Percentiles rank a stretch among this genome's conserved stretches.
Evolutionary conservation across 768 basidiomycete species (phyloP).

Genomic region (Psilocybe azurescens): DNA sequence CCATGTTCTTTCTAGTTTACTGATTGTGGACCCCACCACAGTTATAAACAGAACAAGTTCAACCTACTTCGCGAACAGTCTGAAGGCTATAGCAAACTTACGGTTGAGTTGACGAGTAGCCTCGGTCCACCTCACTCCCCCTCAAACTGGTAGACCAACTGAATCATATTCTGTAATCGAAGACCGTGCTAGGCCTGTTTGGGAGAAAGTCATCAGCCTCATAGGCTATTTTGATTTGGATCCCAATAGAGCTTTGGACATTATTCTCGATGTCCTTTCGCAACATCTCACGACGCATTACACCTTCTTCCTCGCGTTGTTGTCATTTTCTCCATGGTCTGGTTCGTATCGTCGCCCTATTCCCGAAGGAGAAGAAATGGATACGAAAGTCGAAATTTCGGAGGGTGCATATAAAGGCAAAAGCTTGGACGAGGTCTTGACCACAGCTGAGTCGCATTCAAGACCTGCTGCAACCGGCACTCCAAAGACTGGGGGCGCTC

Average conservation of each 20-base stretch:
- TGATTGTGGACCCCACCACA: slow-evolving; percentile 33
- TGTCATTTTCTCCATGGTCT: slow-evolving; percentile 91
- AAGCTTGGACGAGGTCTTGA: slow-evolving; percentile 69
- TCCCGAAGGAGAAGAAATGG: slow-evolving; percentile 38
- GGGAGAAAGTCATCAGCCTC: slow-evolving; percentile 86
- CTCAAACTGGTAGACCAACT: slow-evolving; percentile 65
- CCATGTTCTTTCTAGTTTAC: neutral
- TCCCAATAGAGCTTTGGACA: slow-evolving; percentile 91
- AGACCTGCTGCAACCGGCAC: slow-evolving; percentile 15
- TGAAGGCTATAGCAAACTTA: slow-evolving; percentile 95
- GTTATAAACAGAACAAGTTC: slow-evolving; percentile 98
- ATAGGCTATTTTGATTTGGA: slow-evolving; percentile 97
- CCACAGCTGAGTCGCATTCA: slow-evolving; percentile 51
- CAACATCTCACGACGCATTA: slow-evolving; percentile 83
- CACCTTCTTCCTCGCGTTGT: slow-evolving; percentile 85
- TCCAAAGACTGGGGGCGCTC: slow-evolving; percentile 43
- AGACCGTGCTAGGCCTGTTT: slow-evolving; percentile 70
- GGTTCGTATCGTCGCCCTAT: slow-evolving; percentile 46
- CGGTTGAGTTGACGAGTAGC: slow-evolving; percentile 79
- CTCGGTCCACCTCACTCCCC: slow-evolving; percentile 76
- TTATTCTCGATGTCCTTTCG: slow-evolving; percentile 91
- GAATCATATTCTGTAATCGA: slow-evolving; percentile 64
- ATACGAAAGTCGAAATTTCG: slow-evolving; percentile 36
- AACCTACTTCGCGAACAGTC: slow-evolving; percentile 97
- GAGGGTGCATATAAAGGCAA: slow-evolving; percentile 58